Evolutionary conservation across 441 rosid species (phyloP), one percentile per base, ranked within the genome.

Genomic region (Biscutella auriculata): DNA sequence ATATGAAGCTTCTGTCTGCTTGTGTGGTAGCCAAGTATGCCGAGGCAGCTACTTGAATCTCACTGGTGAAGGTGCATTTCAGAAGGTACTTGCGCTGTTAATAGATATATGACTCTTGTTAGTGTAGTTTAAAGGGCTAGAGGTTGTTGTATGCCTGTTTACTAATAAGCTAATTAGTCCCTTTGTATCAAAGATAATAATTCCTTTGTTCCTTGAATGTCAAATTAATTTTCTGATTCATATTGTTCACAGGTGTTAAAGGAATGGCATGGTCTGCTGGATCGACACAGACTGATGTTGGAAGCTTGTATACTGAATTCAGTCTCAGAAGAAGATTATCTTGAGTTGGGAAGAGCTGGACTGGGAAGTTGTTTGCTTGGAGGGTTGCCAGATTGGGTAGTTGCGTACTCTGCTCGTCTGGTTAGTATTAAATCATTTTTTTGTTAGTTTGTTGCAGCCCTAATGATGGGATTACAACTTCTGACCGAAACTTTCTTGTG

Each of bases 21-120:
- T 94, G 70, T 94, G 99, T 73, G 99, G 99, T 68, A 94, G 96
- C 77, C 99, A 94, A 83, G 96, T 88, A 53, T 94, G 99, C 61
- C 87, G 99, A 39, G 99, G 99, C 41, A 94, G 95, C 87, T 94
- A 94, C 81, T 82, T 94, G 75, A 94, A 94, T 78, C 79, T 94
- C 73, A 94, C 99, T 9, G 99, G 99, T 40, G 99, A 94, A 81
- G 99, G 95, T 68, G 95, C 99, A 74, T 94, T 88, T 62, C 87
- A 77, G 65, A 94, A 88, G 99, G 99, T 94, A 73, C 27, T 9
- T 39, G 5, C n/a, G n/a, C 47, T 63, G 36, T 63, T 36, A 45
- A 44, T 26, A 32, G 25, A 42, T 58, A 21, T 51, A 57, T 44
- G 30, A 12, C 7, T 33, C 37, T 29, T 40, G 33, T 32, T 25